Percentiles rank a stretch among this genome's conserved stretches.
Evolutionary conservation across 2,329 filamentous ascomycete species (phyloP).

Genomic region (Aspergillus bombycis): DNA sequence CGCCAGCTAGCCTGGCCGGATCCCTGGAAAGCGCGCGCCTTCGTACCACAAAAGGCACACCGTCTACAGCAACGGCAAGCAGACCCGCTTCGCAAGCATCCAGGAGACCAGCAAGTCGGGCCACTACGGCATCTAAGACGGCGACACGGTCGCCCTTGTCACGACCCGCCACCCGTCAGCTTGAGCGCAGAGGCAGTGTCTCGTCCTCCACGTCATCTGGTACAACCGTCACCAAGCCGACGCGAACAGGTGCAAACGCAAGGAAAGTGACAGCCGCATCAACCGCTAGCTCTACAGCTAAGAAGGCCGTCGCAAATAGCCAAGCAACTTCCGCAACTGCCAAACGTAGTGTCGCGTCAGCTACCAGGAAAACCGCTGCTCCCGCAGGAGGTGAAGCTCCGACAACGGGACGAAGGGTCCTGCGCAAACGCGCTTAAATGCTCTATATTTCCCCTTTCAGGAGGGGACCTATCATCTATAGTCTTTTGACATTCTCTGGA

Average conservation of each 20-base stretch:
- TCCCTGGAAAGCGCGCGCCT: constrained; percentile 24
- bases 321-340: constrained; percentile 38
- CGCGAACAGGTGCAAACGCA: constrained; percentile 30
- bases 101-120: constrained; percentile 35
- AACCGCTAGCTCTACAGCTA: constrained; percentile 29
- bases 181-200: constrained; percentile 41
- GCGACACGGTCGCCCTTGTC: constrained; percentile 34
- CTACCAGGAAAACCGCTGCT: constrained; percentile 38
- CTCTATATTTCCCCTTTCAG: not conserved
- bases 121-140: constrained; percentile 34
- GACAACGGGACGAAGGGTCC: constrained; percentile 39
- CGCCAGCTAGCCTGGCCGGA: constrained; percentile 24
- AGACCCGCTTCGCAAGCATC: constrained; percentile 30
- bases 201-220: constrained; percentile 43
- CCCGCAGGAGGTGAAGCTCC: constrained; percentile 35
- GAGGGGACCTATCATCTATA: not conserved
- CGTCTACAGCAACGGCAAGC: constrained; percentile 31
- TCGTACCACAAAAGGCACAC: constrained; percentile 28
- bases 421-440: constrained; percentile 44
- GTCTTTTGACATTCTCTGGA: not conserved
- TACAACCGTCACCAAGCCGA: constrained; percentile 41
- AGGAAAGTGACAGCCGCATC: constrained; percentile 35
- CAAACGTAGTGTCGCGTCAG: constrained; percentile 38
- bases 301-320: constrained; percentile 33
- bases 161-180: constrained; percentile 44